phyloP scores from a whole-genome alignment of 768 basidiomycete genomes.

The Suillus alpinus region DNA sequence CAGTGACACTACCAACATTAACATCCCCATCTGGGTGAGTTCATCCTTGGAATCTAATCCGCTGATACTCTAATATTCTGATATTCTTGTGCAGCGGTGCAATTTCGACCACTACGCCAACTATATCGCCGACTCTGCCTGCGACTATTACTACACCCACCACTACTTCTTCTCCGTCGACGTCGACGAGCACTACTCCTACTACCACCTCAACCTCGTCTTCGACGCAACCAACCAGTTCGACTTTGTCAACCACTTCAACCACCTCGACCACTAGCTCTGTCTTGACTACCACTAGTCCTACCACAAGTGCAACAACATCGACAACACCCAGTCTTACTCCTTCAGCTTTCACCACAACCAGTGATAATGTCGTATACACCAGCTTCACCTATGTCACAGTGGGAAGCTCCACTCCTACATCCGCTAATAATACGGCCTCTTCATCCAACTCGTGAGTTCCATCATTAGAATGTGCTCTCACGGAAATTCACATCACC shows the following conservation, averaged over 20 bases:
- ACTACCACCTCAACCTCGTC: constrained; percentile 4
- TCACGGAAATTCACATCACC: constrained; percentile 8
- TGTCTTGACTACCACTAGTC: background rate
- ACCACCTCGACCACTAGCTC: background rate
- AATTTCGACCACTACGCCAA: background rate
- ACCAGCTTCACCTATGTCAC: background rate
- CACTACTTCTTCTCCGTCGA: background rate
- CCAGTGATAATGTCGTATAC: background rate
- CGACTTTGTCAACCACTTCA: background rate
- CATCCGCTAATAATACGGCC: background rate
- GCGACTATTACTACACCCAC: background rate
- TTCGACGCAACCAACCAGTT: background rate
- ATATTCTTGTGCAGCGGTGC: background rate
- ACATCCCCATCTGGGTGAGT: constrained; percentile 8
- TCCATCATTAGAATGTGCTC: background rate
- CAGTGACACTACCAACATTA: background rate
- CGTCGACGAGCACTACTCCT: background rate
- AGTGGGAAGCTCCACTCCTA: background rate
- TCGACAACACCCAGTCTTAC: constrained; percentile 1
- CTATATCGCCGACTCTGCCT: background rate
- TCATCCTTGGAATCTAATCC: background rate
- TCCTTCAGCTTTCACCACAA: background rate
- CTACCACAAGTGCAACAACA: background rate
- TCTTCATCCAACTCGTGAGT: constrained; percentile 25
- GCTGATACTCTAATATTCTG: background rate